Evolutionary conservation across 75 land plant species (phyloP), one percentile per base, ranked within the genome.

Genomic region (Cupressus sempervirens): DNA sequence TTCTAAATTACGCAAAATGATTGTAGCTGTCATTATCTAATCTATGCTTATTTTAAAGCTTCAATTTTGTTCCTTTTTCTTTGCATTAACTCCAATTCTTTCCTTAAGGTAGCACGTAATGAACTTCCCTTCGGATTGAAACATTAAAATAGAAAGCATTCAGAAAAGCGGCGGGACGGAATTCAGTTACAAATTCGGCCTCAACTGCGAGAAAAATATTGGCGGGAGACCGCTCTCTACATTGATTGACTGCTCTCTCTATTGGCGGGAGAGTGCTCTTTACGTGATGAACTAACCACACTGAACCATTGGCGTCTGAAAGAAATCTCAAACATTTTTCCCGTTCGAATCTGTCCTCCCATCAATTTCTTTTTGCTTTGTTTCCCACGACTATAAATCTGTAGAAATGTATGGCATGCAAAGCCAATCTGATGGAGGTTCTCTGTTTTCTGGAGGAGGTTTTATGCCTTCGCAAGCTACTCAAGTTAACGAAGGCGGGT

Each of bases 381-480:
- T 62, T 62, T 62, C 1, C 29, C 20, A 5, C n/a, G 23, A 62
- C 29, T 26, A 23, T 23, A 26, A 23, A 7, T 7, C 67, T 26
- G 15, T 75, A 81, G n/a, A 50, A 45, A 81, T 81, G 82, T 81
- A 41, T 50, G 54, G 82, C 15, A 50, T 81, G 82, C 82, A 81
- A 14, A 85, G 88, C 83, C 89, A 88, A 53, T 84, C 86, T 74
- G 95, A 94, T 70, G 94, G 92, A 70, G 88, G 87, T 45, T 91
- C 97, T 26, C 92, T 96, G 84, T 97, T 97, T 88, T 86, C 95
- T 80, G 99, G 99, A 45, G 99, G 98, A 54, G 99, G 99, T 4
- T 97, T 96, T 91, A 97, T 97, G 99, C 98, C 99, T 38, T 96
- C 99, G 43, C 98, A 94, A 90, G 88, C 99, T 16, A 94, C 90